Percentiles rank a stretch among this genome's conserved stretches.
Evolutionary conservation across 192 early-diverging fungal species (phyloP).

Genomic region (Linnemannia hyalina): DNA sequence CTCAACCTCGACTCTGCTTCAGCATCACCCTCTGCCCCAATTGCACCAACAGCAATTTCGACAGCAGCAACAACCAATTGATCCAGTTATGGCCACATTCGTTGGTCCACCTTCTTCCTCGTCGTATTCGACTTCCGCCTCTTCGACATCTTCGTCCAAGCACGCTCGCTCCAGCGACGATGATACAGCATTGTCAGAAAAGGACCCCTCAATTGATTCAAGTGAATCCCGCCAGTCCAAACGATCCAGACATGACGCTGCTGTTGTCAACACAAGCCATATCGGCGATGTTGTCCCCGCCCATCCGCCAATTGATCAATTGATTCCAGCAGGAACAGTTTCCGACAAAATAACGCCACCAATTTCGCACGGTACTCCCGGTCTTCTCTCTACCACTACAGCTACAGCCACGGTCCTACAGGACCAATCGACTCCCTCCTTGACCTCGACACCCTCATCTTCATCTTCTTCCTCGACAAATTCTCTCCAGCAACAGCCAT

Average conservation of each 20-base stretch:
- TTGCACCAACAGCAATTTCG: not conserved
- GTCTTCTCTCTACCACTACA: not conserved
- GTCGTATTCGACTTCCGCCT: not conserved
- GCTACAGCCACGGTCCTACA: not conserved
- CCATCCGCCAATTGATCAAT: not conserved
- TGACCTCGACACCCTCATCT: not conserved
- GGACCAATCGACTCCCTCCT: not conserved
- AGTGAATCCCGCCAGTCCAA: conserved; percentile 6
- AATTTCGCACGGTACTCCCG: not conserved
- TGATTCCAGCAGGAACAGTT: not conserved
- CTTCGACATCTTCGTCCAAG: conserved; percentile 6
- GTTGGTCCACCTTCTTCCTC: not conserved
- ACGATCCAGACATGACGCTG: conserved; percentile 1
- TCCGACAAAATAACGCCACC: conserved; percentile 14
- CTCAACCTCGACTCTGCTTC: conserved; percentile 1
- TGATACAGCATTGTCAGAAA: not conserved
- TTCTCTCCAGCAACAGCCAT: not conserved
- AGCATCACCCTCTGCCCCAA: not conserved
- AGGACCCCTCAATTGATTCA: not conserved
- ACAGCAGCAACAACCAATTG: not conserved
- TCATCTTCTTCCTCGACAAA: not conserved
- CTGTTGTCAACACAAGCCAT: not conserved
- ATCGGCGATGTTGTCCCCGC: not conserved
- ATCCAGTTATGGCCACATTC: not conserved
- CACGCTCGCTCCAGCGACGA: conserved; percentile 15